These are phyloP conservation scores for Magnusiomyces clavatus DNA, from an alignment of 1,139 yeast species.

Conservation along the genomic window DNA sequence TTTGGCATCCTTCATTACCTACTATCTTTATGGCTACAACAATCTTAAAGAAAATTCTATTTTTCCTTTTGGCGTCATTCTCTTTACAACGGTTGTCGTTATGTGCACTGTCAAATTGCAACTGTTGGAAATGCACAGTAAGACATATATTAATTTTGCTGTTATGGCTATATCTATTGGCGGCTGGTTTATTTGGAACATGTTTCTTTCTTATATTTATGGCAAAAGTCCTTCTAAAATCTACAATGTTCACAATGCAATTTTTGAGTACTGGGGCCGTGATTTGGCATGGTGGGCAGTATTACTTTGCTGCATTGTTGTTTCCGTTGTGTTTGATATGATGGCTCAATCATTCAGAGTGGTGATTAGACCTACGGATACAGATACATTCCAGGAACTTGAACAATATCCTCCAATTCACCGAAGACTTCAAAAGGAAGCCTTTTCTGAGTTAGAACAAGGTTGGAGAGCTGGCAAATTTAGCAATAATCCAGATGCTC, in stretches of 20 bases:
- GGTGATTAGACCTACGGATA: slow-evolving; percentile 59
- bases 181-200: slow-evolving; percentile 87
- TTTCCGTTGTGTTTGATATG: slow-evolving; percentile 51
- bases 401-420: slow-evolving; percentile 67
- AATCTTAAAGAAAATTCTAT: slow-evolving; percentile 66
- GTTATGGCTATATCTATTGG: slow-evolving; percentile 67
- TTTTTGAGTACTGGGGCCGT: slow-evolving; percentile 61
- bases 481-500: slow-evolving; percentile 16
- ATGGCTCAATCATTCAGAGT: slow-evolving; percentile 50
- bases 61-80: slow-evolving; percentile 71
- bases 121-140: slow-evolving; percentile 74
- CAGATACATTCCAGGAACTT: slow-evolving; percentile 67
- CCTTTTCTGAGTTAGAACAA: slow-evolving; percentile 65
- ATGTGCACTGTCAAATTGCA: slow-evolving; percentile 74
- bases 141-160: slow-evolving; percentile 64
- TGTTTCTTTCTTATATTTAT: slow-evolving; percentile 64
- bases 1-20: slow-evolving; percentile 58
- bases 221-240: slow-evolving; percentile 50
- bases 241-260: slow-evolving; percentile 65
- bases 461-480: slow-evolving; percentile 48
- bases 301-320: slow-evolving; percentile 45
- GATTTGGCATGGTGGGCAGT: slow-evolving; percentile 86
- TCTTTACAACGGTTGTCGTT: slow-evolving; percentile 63
- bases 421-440: slow-evolving; percentile 60
- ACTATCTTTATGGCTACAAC: slow-evolving; percentile 57